Evolutionary conservation across 371 early-diverging fungal species (phyloP), one percentile per base, ranked within the genome.

Genomic region (Mucor lusitanicus): DNA sequence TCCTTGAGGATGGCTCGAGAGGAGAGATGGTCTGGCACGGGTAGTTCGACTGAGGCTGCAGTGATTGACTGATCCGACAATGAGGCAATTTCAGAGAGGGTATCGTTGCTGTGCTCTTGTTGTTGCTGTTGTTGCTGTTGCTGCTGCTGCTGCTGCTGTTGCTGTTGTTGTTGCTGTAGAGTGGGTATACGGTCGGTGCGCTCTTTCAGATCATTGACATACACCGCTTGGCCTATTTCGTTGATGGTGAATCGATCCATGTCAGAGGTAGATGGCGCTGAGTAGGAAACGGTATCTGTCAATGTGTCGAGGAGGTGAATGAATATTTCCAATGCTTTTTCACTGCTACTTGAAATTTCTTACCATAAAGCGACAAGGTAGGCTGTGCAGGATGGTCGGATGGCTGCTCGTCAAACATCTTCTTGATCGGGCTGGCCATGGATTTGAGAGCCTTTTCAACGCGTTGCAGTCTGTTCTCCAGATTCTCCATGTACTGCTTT

Each of bases 401-500:
- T 21, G 12, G 17, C 13, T 59, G 11, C 21, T 70, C 75, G 17
- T 77, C 75, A 28, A 80, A 54, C 8, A 77, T 68, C 27, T 62
- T 65, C 32, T 67, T 63, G 1, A 33, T 68, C 11, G 79, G 76
- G 17, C 69, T 71, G 25, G 73, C 70, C 53, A 81, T 70, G 19
- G 69, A 70, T 28, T 72, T 71, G 4, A 84, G 65, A 12, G 82
- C 81, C n/a, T 72, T 75, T 62, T 84, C 84, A 12, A 84, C 76
- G 30, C 76, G 71, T 39, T 74, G 75, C 17, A 84, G 70, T 46
- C 80, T 70, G 27, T 74, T 76, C 46, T 84, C 84, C 21, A 84
- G 54, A n/a, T 72, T 64, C 46, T 84, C 84, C 46, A 81, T 80
- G 35, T 84, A 84, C 55, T 81, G 82, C 25, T 80, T 81, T 17